A percentile compares a stretch with the other conserved stretches of the same genome.
Conservation (phyloP, 495 filamentous ascomycete genomes). For the Penicillium maclennaniae region DNA sequence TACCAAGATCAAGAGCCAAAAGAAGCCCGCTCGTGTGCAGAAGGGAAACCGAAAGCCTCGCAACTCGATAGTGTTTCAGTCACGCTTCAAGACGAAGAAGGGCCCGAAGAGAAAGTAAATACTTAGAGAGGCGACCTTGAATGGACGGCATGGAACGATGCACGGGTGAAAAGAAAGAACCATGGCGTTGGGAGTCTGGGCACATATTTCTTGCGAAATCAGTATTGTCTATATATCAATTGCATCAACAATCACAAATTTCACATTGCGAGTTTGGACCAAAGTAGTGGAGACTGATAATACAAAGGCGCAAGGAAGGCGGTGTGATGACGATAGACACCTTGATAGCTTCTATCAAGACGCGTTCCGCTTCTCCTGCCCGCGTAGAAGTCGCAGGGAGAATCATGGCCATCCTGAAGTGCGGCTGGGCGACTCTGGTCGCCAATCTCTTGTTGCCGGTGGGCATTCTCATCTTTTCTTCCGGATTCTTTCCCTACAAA, state of each 20-base stretch:
- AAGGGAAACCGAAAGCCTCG: conserved; percentile 41
- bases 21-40: conserved; percentile 33
- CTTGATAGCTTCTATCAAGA: not conserved
- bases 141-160: not conserved
- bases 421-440: conserved; percentile 31
- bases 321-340: conserved; percentile 8
- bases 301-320: conserved; percentile 5
- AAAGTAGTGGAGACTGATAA: not conserved
- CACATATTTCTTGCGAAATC: not conserved
- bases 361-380: not conserved
- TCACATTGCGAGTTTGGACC: not conserved
- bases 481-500: conserved; percentile 97
- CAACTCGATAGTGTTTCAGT: conserved; percentile 42
- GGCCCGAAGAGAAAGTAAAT: conserved; percentile 30
- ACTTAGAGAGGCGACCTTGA: conserved; percentile 7
- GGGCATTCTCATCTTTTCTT: conserved; percentile 77
- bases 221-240: not conserved
- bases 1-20: conserved; percentile 19
- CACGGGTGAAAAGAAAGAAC: not conserved
- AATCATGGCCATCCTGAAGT: conserved; percentile 21
- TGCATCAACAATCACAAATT: not conserved
- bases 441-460: conserved; percentile 75
- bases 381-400: not conserved
- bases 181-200: conserved; percentile 11
- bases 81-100: conserved; percentile 27